Base-by-base conservation (phyloP, 495 filamentous ascomycete species). In the Platismatia glauca region DNA sequence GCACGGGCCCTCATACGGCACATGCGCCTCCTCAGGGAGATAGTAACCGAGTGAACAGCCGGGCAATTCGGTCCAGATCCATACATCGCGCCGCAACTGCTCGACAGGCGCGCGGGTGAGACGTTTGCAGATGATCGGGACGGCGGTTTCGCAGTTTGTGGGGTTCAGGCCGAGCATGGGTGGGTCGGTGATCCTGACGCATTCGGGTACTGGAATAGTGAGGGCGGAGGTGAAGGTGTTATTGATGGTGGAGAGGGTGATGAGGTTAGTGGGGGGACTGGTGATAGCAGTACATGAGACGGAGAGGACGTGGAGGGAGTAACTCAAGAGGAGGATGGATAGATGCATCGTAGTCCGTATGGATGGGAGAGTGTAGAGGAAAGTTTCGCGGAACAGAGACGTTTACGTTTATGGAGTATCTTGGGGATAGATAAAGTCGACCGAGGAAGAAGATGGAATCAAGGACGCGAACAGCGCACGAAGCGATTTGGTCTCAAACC, bases 101-200 rank as follows among this genome's bases (percentile, higher is more conserved):
- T 20, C 50, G 16, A 13, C 29, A 0, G 3, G 50, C 13, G 6
- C 29, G 4, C 0, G 0, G 50, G 50, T 20, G 50, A 33, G 50
- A 15, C 27, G 50, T 0, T 53, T 1, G 50, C 50, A 53, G 15
- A 53, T 15, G 34, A 61, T 53, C 1, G 22, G 12, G 44, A 39
- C 3, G 12, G 46, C 46, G 8, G 9, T 27, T n/a, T n/a, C 24
- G 58, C 58, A 60, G 58, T 60, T 31, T 33, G 59, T 39, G 9
- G 59, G 59, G 34, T 61, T 61, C 18, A 61, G 59, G 38, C 59
- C 59, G 34, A 39, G 31, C 59, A 61, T 61, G 31, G 33, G 33
- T 11, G 59, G 59, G 56, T 31, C 18, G 46, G 35, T 55, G 34
- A 61, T 31, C 5, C 20, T 44, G 29, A 35, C 31, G 44, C 59